Base-by-base conservation (phyloP, 2,329 filamentous ascomycete genomes). In the Calonectria pseudoreteaudii region DNA sequence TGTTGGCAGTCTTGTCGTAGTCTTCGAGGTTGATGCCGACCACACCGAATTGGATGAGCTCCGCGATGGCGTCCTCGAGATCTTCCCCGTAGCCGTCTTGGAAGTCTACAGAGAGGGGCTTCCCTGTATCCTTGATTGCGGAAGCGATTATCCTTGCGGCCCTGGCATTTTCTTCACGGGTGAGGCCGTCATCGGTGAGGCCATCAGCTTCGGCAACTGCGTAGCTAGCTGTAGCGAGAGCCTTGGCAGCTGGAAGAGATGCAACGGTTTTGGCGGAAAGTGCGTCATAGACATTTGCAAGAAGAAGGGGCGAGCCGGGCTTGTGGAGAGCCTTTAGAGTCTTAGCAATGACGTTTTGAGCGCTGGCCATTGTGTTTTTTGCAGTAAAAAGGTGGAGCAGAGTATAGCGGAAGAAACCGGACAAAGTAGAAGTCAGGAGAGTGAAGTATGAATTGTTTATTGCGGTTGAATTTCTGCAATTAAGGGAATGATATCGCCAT, bases 241-340 rank as follows among this genome's bases (percentile, higher is more conserved):
- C 62, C 9, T 66, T 66, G 41, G 62, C 62, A 16, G 62, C 62
- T 16, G 38, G 62, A 4, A 66, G 30, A 66, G 62, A 66, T 7
- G 62, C 62, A 13, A 66, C 62, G 3, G 62, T 44, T 13, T 66
- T 66, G 16, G 62, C 62, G 16, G 62, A 66, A 26, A 23, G 44
- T 20, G 62, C 62, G 16, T 66, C 62, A 23, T 66, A 66, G 8
- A 66, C 62, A 38, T 66, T 66, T 26, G 62, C 62, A 14, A 66
- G 62, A 36, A 66, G 31, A 13, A 66, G 62, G 36, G 62, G 62
- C 2, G 62, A 66, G 30, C 47, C 41, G 26, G 62, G 62, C 20
- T 50, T 47, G 30, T 66, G 62, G 23, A 66, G 62, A 31, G 41
- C 62, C 41, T 66, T 66, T 2, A 66, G n/a, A 30, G n/a, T 66